Base-by-base conservation (phyloP, 805 yeast genomes). In the Candida sonorensis region DNA sequence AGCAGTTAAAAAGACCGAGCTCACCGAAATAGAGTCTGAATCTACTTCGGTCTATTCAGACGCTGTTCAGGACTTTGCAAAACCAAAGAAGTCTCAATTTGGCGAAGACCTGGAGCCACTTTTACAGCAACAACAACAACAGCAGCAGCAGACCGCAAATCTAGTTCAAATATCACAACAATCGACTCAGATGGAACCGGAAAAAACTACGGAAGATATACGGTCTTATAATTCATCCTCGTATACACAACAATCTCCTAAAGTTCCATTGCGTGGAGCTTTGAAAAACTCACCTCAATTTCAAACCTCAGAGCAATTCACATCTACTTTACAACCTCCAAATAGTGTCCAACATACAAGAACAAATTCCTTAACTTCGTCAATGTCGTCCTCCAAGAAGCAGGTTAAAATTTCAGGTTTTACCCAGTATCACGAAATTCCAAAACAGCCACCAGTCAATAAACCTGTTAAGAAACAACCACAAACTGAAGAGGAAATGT, bases 401-500 rank as follows among this genome's bases (percentile, higher is more conserved):
- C 47, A 42, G 20, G 55, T 51, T 26, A 50, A 46, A 24, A 48
- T 51, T 11, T 16, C 17, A 14, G 38, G 30, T 10, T 29, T 34
- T 3, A 22, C 38, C 3, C 41, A 33, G 12, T 15, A 15, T 10
- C 30, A 34, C 2, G 31, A 36, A 7, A 31, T 34, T 13, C 25
- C 37, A 16, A 26, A 31, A 17, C 25, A 13, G 15, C 27, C 29
- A 3, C 31, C 35, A 12, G 29, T 17, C n/a, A n/a, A n/a, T n/a
- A n/a, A n/a, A 2, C 29, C 22, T 15, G 18, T 21, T 5, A 26
- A 12, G 10, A 23, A 26, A 20, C 10, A 6, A n/a, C n/a, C n/a
- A 3, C 42, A 53, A 26, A 50, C 71, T 17, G 68, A 68, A 16
- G 70, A 65, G 25, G 79, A 75, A 40, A 59, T 75, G 62, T 77